Base-by-base conservation (phyloP, 345 rosid genomes). In the Syzygium grande region DNA sequence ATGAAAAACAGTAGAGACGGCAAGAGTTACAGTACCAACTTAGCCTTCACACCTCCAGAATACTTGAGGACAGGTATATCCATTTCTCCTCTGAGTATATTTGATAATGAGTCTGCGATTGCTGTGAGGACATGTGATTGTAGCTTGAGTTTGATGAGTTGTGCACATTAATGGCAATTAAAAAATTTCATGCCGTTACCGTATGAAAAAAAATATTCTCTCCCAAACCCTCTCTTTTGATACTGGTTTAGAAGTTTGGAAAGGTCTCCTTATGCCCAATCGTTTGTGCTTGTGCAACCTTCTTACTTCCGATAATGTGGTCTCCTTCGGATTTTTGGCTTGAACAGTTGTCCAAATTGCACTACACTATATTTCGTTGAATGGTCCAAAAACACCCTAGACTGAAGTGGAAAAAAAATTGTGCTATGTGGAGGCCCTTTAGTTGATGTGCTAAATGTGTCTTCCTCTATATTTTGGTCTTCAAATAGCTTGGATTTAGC, bases 21-120 rank as follows among this genome's bases (percentile, higher is more conserved):
- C 52, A 98, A 95, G 94, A 98, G 97, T 87, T 96, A 98, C 85
- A 97, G 99, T 86, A 97, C 98, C 6, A 98, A 98, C 88, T 93
- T 98, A 90, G 99, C 99, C 58, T 98, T 98, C 90, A 97, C 99
- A 89, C 99, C 99, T 84, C 98, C 99, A 2, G 99, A 98, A 88
- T 98, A 97, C 93, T 88, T 97, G 90, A 94, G 97, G 88, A 91
- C 97, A 73, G 99, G 99, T 95, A 91, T 84, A 2, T 73, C 61
- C 86, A 63, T n/a, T 51, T 58, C 41, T 56, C 23, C 59, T 30
- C 46, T 85, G 46, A 52, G 68, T 25, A 23, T 55, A 55, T 34
- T 52, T 56, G 46, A 46, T 80, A 41, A 84, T 0, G 5, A 84
- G 55, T 51, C 83, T 73, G 27, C 25, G 10, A 34, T 73, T 73